phyloP scores from a whole-genome alignment of 1,139 yeast genomes.

The Hyphopichia pseudoburtonii region DNA sequence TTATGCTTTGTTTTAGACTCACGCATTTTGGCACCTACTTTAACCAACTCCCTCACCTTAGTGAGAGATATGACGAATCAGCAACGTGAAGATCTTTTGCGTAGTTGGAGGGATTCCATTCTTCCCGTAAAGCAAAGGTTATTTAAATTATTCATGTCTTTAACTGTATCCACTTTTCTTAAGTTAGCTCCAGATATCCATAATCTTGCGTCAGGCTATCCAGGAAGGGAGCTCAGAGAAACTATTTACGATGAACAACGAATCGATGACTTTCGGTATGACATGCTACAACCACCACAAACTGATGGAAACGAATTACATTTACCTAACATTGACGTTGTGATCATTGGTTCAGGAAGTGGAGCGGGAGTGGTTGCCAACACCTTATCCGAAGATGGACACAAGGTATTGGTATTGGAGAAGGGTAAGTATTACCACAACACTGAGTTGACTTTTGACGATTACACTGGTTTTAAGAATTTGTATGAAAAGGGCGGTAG shows the following conservation, averaged over 20 bases:
- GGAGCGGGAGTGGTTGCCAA: slow-evolving; percentile 62
- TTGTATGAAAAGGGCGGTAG: slow-evolving; percentile 46
- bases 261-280: slow-evolving; percentile 28
- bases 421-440: slow-evolving; percentile 50
- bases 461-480: slow-evolving; percentile 31
- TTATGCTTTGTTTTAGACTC: slow-evolving; percentile 29
- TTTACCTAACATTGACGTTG: slow-evolving; percentile 42
- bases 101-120: slow-evolving; percentile 42
- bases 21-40: slow-evolving; percentile 33
- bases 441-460: slow-evolving; percentile 38
- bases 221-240: slow-evolving; percentile 31
- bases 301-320: slow-evolving; percentile 31
- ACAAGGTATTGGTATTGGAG: slow-evolving; percentile 49
- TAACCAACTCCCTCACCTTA: slow-evolving; percentile 36
- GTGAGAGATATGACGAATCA: slow-evolving; percentile 36
- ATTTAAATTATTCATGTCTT: slow-evolving; percentile 23
- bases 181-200: slow-evolving; percentile 34
- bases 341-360: slow-evolving; percentile 58
- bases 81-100: slow-evolving; percentile 29
- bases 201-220: slow-evolving; percentile 33
- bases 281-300: slow-evolving; percentile 33
- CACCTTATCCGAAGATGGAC: slow-evolving; percentile 46
- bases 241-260: slow-evolving; percentile 26
- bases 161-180: slow-evolving; percentile 25
- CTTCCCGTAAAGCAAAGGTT: slow-evolving; percentile 28